Base-by-base conservation (phyloP, 1,139 yeast genomes). In the Yamadazyma aaseri region DNA sequence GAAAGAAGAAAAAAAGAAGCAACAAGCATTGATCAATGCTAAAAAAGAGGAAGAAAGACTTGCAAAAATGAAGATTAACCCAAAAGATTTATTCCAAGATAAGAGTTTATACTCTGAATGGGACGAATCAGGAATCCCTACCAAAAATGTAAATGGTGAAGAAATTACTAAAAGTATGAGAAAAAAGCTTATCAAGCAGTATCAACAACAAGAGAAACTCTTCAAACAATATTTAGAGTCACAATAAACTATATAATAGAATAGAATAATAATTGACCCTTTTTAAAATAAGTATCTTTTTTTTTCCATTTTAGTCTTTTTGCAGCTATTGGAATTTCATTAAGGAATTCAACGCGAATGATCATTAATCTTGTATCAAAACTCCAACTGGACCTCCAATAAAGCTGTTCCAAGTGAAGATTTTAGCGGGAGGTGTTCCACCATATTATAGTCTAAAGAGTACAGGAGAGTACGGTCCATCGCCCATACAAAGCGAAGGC, bases 101-200 rank as follows among this genome's bases (percentile, higher is more conserved):
- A 41, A 47, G n/a, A 39, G 55, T 4, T 66, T 74, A 36, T 92
- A 77, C 56, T 60, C 77, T 6, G 85, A 76, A 51, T 92, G 94
- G 86, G 97, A 92, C 53, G 90, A 73, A 20, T 62, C 71, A 24
- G 99, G 99, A 1, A 41, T 92, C 16, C 99, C 99, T 11, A 70
- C 79, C 1, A 81, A 79, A 53, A 89, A 82, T 44, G 71, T 63
- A 27, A 78, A 76, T 11, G 98, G 97, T 7, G 87, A 81, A 49
- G 95, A 89, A 38, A 72, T 90, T n/a, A 75, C 95, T 33, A 92
- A 92, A 65, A 85, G 96, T 55, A 79, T 81, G 68, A 70, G 70
- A 42, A 92, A 92, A 73, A 90, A 90, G 63, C 68, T 90, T 46
- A 60, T 68, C 41, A 92, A 92, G 63, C 84, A 75, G 53, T 79